A percentile compares a stretch with the other conserved stretches of the same genome.
These are phyloP conservation scores for Sesbania bispinosa DNA, from an alignment of 306 rosid genomes.

Conservation along the genomic window DNA sequence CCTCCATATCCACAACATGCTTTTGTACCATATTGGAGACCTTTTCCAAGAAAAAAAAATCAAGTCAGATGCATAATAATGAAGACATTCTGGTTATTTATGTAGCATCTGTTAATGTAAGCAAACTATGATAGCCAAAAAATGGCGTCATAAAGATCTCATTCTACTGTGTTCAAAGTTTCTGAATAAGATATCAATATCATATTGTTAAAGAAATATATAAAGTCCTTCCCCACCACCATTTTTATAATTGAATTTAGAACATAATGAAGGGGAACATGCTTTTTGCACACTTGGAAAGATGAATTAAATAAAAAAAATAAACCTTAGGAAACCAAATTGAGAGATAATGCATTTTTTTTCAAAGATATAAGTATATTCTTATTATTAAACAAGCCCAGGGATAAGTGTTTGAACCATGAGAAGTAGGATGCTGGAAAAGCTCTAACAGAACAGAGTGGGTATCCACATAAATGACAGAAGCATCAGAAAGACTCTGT, in stretches of 20 bases:
- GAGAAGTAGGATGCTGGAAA: constrained; percentile 60
- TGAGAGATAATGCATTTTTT: not conserved
- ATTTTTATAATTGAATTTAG: too few relatives aligned
- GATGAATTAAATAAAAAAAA: not conserved
- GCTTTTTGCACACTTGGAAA: too few relatives aligned
- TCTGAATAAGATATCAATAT: not conserved
- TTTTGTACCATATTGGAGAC: constrained; percentile 66
- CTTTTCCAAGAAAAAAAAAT: constrained; percentile 27
- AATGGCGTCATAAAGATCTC: not conserved
- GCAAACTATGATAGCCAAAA: not conserved
- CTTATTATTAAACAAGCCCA: not conserved
- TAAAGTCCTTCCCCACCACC: too few relatives aligned
- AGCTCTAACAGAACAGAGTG: constrained; percentile 48
- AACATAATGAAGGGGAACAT: too few relatives aligned
- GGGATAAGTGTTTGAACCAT: constrained; percentile 44
- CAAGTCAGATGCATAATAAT: not conserved
- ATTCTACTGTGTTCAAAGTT: not conserved
- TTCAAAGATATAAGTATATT: too few relatives aligned
- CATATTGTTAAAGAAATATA: too few relatives aligned
- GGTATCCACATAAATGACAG: constrained; percentile 61
- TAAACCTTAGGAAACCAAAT: not conserved
- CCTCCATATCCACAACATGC: constrained; percentile 91
- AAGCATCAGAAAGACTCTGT: constrained; percentile 49
- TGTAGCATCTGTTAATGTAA: not conserved
- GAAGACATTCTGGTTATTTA: not conserved